Conservation (phyloP, 2,329 filamentous ascomycete genomes). For the Claviceps sorghi region DNA sequence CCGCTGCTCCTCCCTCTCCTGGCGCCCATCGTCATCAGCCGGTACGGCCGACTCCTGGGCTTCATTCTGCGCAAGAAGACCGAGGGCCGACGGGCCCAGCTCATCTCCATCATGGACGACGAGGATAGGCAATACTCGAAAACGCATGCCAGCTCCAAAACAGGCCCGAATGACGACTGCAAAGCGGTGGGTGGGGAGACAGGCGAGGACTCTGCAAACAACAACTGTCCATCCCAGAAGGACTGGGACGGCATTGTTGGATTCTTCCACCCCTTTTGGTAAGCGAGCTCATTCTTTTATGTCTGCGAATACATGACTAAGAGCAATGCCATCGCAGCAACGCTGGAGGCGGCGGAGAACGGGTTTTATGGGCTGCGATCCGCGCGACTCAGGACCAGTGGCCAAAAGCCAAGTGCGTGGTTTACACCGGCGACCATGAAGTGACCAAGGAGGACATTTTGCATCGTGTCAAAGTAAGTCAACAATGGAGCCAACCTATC, state of each 20-base stretch:
- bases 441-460: slow-evolving; percentile 70
- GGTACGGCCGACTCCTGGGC: slow-evolving; percentile 34
- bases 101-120: slow-evolving; percentile 37
- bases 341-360: slow-evolving; percentile 86
- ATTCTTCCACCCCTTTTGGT: slow-evolving; percentile 98
- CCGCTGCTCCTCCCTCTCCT: slow-evolving; percentile 13
- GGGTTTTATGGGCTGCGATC: slow-evolving; percentile 92
- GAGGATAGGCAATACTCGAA: slow-evolving; percentile 26
- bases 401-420: slow-evolving; percentile 76
- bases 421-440: slow-evolving; percentile 93
- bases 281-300: slow-evolving; percentile 15
- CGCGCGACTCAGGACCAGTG: slow-evolving; percentile 78
- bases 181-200: slow-evolving; percentile 54
- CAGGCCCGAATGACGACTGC: slow-evolving; percentile 47
- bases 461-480: slow-evolving; percentile 52
- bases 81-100: slow-evolving; percentile 42
- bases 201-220: slow-evolving; percentile 23
- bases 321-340: slow-evolving; percentile 42
- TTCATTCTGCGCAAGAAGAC: slow-evolving; percentile 50
- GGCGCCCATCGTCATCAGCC: slow-evolving; percentile 12
- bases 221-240: slow-evolving; percentile 24
- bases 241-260: slow-evolving; percentile 77
- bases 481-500: neutral
- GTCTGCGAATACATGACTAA: neutral
- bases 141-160: slow-evolving; percentile 19